These are phyloP conservation scores for Leccinellum rugosiceps DNA, from an alignment of 768 basidiomycete genomes.

Conservation along the genomic window DNA sequence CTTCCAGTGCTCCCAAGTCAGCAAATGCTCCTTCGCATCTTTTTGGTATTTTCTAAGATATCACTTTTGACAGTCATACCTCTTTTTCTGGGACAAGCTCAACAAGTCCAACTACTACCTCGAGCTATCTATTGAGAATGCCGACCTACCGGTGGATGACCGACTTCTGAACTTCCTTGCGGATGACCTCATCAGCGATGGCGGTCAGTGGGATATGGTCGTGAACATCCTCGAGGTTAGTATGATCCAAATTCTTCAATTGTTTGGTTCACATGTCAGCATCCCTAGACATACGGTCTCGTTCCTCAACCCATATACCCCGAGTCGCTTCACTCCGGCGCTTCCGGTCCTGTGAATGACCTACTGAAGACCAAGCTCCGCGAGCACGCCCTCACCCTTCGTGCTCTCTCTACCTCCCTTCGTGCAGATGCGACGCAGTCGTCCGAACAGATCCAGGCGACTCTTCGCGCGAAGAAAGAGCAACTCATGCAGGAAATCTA, in stretches of 20 bases:
- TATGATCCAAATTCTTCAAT: neutral
- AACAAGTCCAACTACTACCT: slow-evolving; percentile 90
- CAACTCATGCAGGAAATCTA: slow-evolving; percentile 82
- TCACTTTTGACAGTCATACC: slow-evolving; percentile 56
- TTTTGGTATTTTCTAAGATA: slow-evolving; percentile 4
- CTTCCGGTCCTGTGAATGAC: slow-evolving; percentile 66
- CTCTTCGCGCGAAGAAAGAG: slow-evolving; percentile 81
- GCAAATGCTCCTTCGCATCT: slow-evolving; percentile 8
- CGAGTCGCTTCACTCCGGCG: slow-evolving; percentile 79
- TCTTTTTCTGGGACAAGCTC: slow-evolving; percentile 97
- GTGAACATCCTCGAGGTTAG: slow-evolving; percentile 61
- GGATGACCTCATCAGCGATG: slow-evolving; percentile 78
- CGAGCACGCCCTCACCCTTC: slow-evolving; percentile 84
- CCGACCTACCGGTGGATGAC: slow-evolving; percentile 76
- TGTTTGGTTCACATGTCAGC: slow-evolving; percentile 28
- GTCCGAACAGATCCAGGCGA: slow-evolving; percentile 43
- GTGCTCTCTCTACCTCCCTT: slow-evolving; percentile 56
- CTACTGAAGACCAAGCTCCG: slow-evolving; percentile 89
- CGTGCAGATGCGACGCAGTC: slow-evolving; percentile 42
- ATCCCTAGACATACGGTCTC: slow-evolving; percentile 70
- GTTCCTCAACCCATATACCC: slow-evolving; percentile 83
- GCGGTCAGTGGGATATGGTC: slow-evolving; percentile 95
- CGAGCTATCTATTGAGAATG: slow-evolving; percentile 80
- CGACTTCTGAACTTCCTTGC: slow-evolving; percentile 79
- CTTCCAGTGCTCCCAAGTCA: slow-evolving; percentile 87